These are phyloP conservation scores for Hymenoscyphus scutula DNA, from an alignment of 2,329 filamentous ascomycete species.

Conservation along the genomic window DNA sequence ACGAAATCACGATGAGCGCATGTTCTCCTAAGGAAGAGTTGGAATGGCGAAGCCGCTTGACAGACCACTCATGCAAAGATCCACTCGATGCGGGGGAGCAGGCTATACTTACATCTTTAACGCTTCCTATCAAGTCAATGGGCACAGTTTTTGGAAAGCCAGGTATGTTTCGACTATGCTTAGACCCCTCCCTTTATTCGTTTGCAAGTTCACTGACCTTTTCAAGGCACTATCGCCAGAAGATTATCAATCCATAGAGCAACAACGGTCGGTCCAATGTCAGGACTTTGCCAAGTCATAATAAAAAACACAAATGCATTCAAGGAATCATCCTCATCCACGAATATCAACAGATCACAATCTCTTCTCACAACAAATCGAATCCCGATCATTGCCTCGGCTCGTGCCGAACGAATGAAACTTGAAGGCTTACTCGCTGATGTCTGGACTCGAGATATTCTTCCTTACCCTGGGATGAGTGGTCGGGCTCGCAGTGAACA, in stretches of 20 bases:
- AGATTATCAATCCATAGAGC: slow-evolving; percentile 77
- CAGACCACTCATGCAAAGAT: slow-evolving; percentile 49
- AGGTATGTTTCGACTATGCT: slow-evolving; percentile 42
- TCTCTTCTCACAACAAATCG: slow-evolving; percentile 70
- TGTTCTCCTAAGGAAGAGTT: slow-evolving; percentile 77
- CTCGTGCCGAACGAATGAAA: slow-evolving; percentile 71
- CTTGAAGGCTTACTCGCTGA: slow-evolving; percentile 73
- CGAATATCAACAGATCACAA: slow-evolving; percentile 71
- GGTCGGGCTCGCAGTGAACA: slow-evolving; percentile 64
- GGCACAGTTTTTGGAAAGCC: slow-evolving; percentile 73
- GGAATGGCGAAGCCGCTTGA: slow-evolving; percentile 73
- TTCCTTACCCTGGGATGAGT: slow-evolving; percentile 83
- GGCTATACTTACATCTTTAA: slow-evolving; percentile 60
- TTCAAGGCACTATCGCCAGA: slow-evolving; percentile 57
- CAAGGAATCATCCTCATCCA: slow-evolving; percentile 50
- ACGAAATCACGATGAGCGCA: slow-evolving; percentile 83
- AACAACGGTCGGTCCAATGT: slow-evolving; percentile 68
- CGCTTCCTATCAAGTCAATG: slow-evolving; percentile 69
- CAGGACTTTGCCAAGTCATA: slow-evolving; percentile 71
- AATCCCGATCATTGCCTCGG: slow-evolving; percentile 69
- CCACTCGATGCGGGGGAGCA: slow-evolving; percentile 46
- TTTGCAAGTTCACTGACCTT: neutral
- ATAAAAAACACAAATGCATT: slow-evolving; percentile 79
- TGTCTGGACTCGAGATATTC: slow-evolving; percentile 76
- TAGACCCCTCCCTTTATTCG: neutral